phyloP scores from a whole-genome alignment of 1,284 basidiomycete genomes.

The Sporisorium sorghi region DNA sequence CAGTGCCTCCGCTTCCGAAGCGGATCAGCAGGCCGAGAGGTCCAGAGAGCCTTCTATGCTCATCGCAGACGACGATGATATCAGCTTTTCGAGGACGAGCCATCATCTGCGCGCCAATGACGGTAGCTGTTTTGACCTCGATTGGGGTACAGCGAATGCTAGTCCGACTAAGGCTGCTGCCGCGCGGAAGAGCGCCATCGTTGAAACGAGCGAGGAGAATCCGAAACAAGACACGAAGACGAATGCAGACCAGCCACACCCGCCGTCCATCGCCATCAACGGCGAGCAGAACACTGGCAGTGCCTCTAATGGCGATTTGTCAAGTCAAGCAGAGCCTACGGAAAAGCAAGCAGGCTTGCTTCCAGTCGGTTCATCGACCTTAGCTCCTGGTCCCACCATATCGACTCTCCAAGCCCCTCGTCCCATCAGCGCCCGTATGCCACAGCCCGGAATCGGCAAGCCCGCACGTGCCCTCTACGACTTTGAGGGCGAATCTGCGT shows the following conservation, averaged over 20 bases:
- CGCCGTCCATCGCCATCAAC: conserved; percentile 26
- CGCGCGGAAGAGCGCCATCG: conserved; percentile 3
- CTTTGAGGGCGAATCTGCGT: conserved; percentile 54
- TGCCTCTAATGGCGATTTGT: background rate
- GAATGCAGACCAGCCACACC: background rate
- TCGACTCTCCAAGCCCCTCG: conserved; percentile 16
- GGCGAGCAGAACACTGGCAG: background rate
- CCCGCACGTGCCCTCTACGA: conserved; percentile 58
- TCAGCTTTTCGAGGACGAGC: conserved; percentile 30
- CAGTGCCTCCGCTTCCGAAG: conserved; percentile 16
- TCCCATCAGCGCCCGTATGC: conserved; percentile 16
- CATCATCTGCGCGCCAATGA: conserved; percentile 47
- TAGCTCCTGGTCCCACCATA: background rate
- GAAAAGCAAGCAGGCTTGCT: background rate
- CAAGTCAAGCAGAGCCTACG: background rate
- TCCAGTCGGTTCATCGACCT: background rate
- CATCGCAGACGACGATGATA: conserved; percentile 26
- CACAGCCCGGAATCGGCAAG: conserved; percentile 41
- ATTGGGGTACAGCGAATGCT: conserved; percentile 19
- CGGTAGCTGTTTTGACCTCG: conserved; percentile 56
- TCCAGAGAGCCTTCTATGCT: conserved; percentile 56
- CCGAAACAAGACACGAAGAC: background rate
- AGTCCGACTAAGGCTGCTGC: conserved; percentile 27
- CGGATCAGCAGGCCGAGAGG: conserved; percentile 18
- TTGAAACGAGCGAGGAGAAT: too few species aligned